Evolutionary conservation across 768 basidiomycete genomes (phyloP).

Genomic region (Pleurotus tuoliensis): DNA sequence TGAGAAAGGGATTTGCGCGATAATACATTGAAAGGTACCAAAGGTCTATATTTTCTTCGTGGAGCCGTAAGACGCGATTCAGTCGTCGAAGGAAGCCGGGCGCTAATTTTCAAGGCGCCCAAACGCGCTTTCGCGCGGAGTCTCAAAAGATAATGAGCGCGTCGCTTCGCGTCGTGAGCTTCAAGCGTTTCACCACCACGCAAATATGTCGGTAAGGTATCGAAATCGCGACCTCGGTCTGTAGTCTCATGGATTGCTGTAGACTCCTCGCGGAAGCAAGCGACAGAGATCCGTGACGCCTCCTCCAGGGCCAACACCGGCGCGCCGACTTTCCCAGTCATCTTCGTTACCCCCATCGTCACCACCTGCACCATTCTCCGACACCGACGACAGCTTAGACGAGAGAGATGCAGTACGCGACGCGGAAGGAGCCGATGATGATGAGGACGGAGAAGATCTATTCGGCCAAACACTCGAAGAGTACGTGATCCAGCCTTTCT

Average conservation of each 20-base stretch:
- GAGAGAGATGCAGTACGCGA: conserved; percentile 66
- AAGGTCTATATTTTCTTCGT: no score
- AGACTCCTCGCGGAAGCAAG: conserved; percentile 53
- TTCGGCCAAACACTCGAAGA: conserved; percentile 76
- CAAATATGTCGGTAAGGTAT: conserved; percentile 1
- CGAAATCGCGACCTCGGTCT: conserved; percentile 32
- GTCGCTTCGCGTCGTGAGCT: conserved; percentile 35
- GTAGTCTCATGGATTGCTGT: conserved; percentile 13
- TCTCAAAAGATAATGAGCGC: conserved; percentile 26
- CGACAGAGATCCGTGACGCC: conserved; percentile 59
- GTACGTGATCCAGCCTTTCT: conserved; percentile 36
- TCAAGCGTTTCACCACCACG: conserved; percentile 16
- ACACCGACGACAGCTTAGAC: conserved; percentile 78
- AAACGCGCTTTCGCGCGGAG: conserved; percentile 44
- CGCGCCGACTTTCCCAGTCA: conserved; percentile 58
- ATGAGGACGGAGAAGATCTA: conserved; percentile 81
- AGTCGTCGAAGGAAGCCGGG: no score
- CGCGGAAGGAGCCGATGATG: conserved; percentile 58
- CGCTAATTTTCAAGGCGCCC: neutral
- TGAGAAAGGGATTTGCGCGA: no score
- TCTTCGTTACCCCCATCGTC: conserved; percentile 80
- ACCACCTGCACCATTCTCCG: conserved; percentile 78
- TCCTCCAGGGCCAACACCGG: conserved; percentile 38
- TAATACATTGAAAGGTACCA: no score
- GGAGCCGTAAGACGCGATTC: no score